These are phyloP conservation scores for Lentinula sp. DNA, from an alignment of 768 basidiomycete genomes.

Conservation along the genomic window DNA sequence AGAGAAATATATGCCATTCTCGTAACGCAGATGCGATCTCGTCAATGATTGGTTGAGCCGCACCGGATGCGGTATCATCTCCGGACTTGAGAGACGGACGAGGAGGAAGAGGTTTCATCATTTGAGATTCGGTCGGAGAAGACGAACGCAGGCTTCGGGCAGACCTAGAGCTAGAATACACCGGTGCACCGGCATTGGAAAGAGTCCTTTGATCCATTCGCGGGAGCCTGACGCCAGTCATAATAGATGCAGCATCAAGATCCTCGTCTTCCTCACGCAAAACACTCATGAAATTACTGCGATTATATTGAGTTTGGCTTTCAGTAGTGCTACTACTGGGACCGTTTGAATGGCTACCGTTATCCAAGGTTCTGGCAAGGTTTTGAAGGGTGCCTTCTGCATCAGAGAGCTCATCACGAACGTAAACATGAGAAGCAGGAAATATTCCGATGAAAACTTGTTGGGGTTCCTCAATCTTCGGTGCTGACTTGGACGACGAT, in stretches of 20 bases:
- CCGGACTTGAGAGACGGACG: constrained; percentile 93
- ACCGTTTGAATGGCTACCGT: constrained; percentile 20
- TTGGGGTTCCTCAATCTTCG: constrained; percentile 69
- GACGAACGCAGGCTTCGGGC: constrained; percentile 59
- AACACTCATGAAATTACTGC: constrained; percentile 45
- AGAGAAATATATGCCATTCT: constrained; percentile 93
- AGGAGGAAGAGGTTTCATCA: constrained; percentile 73
- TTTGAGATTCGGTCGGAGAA: constrained; percentile 58
- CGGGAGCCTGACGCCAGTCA: constrained; percentile 52
- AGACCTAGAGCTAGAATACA: constrained; percentile 45
- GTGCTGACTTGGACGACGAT: constrained; percentile 43
- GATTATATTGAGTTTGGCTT: constrained; percentile 30
- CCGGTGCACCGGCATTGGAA: constrained; percentile 63
- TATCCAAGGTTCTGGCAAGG: constrained; percentile 51
- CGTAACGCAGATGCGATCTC: constrained; percentile 95
- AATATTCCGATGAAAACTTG: constrained; percentile 95
- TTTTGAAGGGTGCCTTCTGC: constrained; percentile 82
- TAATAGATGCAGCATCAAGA: constrained; percentile 16
- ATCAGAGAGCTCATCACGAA: constrained; percentile 82
- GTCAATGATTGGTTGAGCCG: constrained; percentile 85
- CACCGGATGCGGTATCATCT: constrained; percentile 85
- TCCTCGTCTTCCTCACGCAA: constrained; percentile 60
- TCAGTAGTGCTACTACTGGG: constrained; percentile 15
- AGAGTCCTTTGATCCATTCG: constrained; percentile 72
- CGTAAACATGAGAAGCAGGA: constrained; percentile 81